Conservation (phyloP, 352 stramenopile species). For the Phytophthora tubulina region DNA sequence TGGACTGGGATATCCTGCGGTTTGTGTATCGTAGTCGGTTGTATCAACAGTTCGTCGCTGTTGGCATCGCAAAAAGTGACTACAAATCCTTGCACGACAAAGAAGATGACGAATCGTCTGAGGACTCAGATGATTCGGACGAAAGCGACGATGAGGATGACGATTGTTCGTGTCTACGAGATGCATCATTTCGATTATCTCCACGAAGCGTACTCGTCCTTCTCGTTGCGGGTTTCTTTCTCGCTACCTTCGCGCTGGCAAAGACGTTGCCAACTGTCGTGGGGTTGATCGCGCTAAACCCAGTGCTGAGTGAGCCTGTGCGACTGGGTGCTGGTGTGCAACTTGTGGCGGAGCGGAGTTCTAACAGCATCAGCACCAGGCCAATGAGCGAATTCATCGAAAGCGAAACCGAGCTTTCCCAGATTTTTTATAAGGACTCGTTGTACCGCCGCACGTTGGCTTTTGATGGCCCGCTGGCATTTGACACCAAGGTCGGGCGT, state of each 20-base stretch:
- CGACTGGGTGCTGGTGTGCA: conserved; percentile 40
- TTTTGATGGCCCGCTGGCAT: conserved; percentile 63
- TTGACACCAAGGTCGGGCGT: conserved; percentile 53
- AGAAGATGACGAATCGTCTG: conserved; percentile 28
- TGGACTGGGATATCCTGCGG: conserved; percentile 62
- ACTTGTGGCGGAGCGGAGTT: conserved; percentile 28
- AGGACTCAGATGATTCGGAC: conserved; percentile 21
- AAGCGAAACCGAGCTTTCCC: conserved; percentile 49
- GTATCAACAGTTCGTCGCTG: conserved; percentile 22
- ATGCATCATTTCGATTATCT: conserved; percentile 29
- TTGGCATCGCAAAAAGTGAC: conserved; percentile 10
- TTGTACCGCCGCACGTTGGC: conserved; percentile 58
- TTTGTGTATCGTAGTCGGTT: conserved; percentile 37
- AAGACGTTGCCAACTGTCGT: conserved; percentile 57
- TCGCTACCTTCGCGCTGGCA: conserved; percentile 38
- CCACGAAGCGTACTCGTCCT: conserved; percentile 29
- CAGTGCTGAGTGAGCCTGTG: conserved; percentile 59
- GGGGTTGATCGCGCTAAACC: conserved; percentile 65
- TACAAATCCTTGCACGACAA: conserved; percentile 36
- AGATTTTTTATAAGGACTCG: conserved; percentile 50
- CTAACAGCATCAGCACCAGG: conserved; percentile 26
- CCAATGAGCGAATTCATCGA: conserved; percentile 59
- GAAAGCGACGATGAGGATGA: conserved; percentile 30
- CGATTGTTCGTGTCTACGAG: conserved; percentile 26
- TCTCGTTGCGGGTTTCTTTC: conserved; percentile 33